Conservation (phyloP, 257 asterid species). For the Nicotiana otophora region DNA sequence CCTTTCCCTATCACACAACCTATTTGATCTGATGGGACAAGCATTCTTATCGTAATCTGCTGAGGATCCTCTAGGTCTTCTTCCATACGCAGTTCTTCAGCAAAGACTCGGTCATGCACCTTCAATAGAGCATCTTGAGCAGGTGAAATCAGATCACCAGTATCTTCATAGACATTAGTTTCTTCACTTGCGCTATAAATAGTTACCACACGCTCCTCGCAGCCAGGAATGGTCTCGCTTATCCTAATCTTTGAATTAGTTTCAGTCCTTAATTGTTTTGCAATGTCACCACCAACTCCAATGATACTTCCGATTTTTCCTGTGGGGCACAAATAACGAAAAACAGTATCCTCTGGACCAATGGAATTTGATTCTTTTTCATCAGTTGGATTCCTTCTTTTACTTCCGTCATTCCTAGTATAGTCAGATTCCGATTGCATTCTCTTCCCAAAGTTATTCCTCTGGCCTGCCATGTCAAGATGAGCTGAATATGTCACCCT, state of each 20-base stretch:
- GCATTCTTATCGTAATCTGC: slow-evolving; percentile 45
- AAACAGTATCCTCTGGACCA: slow-evolving; percentile 73
- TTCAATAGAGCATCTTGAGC: slow-evolving; percentile 84
- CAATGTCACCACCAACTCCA: slow-evolving; percentile 89
- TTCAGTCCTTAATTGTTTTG: slow-evolving; percentile 74
- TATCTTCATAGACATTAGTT: slow-evolving; percentile 53
- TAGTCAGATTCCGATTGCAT: slow-evolving; percentile 38
- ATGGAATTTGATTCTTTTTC: slow-evolving; percentile 57
- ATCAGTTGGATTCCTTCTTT: slow-evolving; percentile 47
- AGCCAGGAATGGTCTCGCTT: slow-evolving; percentile 78
- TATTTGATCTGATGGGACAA: slow-evolving; percentile 51
- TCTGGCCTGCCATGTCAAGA: slow-evolving; percentile 56
- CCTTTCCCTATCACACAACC: slow-evolving; percentile 59
- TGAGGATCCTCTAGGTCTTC: slow-evolving; percentile 46
- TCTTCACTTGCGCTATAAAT: slow-evolving; percentile 69
- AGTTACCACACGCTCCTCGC: slow-evolving; percentile 86
- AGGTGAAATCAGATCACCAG: slow-evolving; percentile 50
- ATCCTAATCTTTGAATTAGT: slow-evolving; percentile 80
- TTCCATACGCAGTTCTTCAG: slow-evolving; percentile 54
- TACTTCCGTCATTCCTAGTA: slow-evolving; percentile 47
- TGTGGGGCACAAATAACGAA: slow-evolving; percentile 68
- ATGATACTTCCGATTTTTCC: slow-evolving; percentile 81
- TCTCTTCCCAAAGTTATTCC: slow-evolving; percentile 57
- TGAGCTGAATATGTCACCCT: slow-evolving; percentile 7
- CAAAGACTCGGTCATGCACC: slow-evolving; percentile 66